Conservation (phyloP, 2,329 filamentous ascomycete species). For the Penicillium capsulatum region DNA sequence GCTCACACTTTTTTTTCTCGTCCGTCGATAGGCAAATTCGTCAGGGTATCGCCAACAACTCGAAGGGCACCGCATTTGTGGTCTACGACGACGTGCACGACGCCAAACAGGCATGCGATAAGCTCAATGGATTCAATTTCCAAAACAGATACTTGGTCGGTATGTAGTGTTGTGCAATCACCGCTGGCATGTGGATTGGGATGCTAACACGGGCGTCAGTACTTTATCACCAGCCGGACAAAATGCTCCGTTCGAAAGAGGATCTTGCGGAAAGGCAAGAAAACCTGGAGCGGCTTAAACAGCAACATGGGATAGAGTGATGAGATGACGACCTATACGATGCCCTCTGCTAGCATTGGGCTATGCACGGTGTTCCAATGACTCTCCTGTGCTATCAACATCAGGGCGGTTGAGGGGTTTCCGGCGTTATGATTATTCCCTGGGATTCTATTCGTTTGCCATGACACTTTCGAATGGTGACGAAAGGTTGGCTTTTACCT, state of each 20-base stretch:
- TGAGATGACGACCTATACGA: conserved; percentile 28
- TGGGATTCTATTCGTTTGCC: conserved; percentile 33
- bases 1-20: conserved; percentile 19
- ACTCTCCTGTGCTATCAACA: conserved; percentile 28
- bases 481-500: conserved; percentile 18
- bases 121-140: conserved; percentile 99
- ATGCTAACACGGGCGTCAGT: conserved; percentile 40
- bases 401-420: conserved; percentile 39
- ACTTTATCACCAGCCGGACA: conserved; percentile 72
- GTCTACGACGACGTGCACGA: conserved; percentile 99
- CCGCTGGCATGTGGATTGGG: not conserved
- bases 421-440: conserved; percentile 36
- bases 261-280: conserved; percentile 91
- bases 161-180: conserved; percentile 50
- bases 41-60: conserved; percentile 93
- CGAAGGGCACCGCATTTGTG: conserved; percentile 97
- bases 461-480: conserved; percentile 28
- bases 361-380: conserved; percentile 27
- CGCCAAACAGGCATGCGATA: conserved; percentile 98
- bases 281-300: conserved; percentile 96
- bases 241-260: conserved; percentile 82
- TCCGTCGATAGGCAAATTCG: conserved; percentile 84
- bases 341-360: conserved; percentile 34
- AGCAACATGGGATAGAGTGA: conserved; percentile 98
- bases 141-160: conserved; percentile 98